Percentiles rank a stretch among this genome's conserved stretches.
These are phyloP conservation scores for Diaporthe vexans DNA, from an alignment of 2,329 filamentous ascomycete genomes.

Conservation along the genomic window DNA sequence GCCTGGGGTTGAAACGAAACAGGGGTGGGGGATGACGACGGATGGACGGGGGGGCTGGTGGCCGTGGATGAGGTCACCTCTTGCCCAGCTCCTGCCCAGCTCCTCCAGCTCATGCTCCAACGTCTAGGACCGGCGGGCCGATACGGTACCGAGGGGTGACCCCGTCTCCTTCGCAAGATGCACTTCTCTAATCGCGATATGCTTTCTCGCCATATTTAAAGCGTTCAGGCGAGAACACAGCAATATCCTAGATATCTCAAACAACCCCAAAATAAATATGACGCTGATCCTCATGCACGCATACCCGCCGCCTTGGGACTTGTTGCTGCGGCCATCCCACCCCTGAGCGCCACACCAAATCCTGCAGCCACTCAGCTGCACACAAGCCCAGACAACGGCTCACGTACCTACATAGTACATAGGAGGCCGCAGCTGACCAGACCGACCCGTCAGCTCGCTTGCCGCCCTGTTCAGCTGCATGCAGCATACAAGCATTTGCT, in stretches of 20 bases:
- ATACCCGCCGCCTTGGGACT: not conserved
- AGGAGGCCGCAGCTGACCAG: constrained; percentile 26
- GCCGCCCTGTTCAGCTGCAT: constrained; percentile 7
- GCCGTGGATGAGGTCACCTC: constrained; percentile 18
- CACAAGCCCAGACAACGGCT: constrained; percentile 7
- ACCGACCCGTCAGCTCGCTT: not conserved
- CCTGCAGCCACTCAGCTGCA: constrained; percentile 11
- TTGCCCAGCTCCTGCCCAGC: not conserved
- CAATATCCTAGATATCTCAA: not conserved
- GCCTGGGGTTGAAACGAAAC: constrained; percentile 33
- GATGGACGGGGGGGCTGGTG: not conserved
- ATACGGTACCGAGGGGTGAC: not conserved
- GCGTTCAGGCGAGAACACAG: not conserved
- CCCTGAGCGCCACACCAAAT: constrained; percentile 3
- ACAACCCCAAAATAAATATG: not conserved
- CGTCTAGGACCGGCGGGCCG: constrained; percentile 1
- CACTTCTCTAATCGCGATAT: not conserved
- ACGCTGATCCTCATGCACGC: constrained; percentile 4
- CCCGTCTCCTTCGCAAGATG: not conserved
- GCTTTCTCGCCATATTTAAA: not conserved
- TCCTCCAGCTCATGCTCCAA: not conserved
- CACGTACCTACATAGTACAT: not conserved
- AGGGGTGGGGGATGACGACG: constrained; percentile 22
- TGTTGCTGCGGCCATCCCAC: not conserved
- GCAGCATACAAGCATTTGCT: constrained; percentile 23